Conservation (phyloP, 1,284 basidiomycete species). For the Cutaneotrichosporon cutaneum region DNA sequence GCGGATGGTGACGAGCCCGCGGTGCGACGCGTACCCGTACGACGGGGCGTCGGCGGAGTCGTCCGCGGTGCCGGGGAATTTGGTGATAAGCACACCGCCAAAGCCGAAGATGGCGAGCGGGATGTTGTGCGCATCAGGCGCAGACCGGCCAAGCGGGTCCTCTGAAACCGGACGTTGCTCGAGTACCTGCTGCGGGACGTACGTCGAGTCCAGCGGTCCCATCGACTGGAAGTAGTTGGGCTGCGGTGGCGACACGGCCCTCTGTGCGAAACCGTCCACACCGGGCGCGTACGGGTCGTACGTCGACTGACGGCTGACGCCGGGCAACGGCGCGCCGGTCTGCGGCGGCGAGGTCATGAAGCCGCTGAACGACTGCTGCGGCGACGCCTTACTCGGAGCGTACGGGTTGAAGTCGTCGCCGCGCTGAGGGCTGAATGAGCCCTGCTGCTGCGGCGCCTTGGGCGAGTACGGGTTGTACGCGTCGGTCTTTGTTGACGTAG, state of each 20-base stretch:
- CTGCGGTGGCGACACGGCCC: constrained; percentile 25
- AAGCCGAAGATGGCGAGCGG: constrained; percentile 87
- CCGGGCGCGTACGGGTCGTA: constrained; percentile 11
- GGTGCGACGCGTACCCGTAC: constrained; percentile 58
- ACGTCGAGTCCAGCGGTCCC: constrained; percentile 70
- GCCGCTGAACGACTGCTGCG: constrained; percentile 12
- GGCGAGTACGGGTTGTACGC: constrained; percentile 17
- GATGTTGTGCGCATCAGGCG: constrained; percentile 59
- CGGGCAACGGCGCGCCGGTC: not conserved
- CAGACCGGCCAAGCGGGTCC: constrained; percentile 74
- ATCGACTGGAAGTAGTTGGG: constrained; percentile 57
- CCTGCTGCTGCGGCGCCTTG: not conserved
- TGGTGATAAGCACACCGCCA: constrained; percentile 79
- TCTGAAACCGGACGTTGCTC: constrained; percentile 59
- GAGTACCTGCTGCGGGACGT: constrained; percentile 47
- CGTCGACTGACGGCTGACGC: not conserved
- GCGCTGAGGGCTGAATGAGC: constrained; percentile 15
- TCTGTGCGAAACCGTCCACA: constrained; percentile 30
- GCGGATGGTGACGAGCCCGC: constrained; percentile 67
- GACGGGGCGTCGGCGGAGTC: constrained; percentile 63
- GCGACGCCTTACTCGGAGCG: constrained; percentile 2
- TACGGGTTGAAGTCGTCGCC: constrained; percentile 13
- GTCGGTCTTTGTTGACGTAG: constrained; percentile 6
- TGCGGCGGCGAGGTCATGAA: not conserved
- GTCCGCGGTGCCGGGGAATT: constrained; percentile 75